These are phyloP conservation scores for Rhizopogon vesiculosus DNA, from an alignment of 768 basidiomycete genomes.

Conservation along the genomic window DNA sequence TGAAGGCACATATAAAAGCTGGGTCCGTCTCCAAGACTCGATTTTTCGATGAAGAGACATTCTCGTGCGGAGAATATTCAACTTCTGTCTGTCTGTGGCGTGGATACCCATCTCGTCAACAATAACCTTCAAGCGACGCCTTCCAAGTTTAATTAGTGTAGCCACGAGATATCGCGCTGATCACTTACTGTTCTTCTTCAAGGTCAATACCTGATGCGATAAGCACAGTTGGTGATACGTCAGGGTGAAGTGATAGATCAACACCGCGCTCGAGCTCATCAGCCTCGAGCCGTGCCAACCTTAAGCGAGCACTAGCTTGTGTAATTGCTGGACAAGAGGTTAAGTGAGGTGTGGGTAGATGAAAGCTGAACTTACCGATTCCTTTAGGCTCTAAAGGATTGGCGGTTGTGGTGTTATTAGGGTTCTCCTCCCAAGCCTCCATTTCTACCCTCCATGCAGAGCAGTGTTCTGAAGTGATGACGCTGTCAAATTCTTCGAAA, in stretches of 20 bases:
- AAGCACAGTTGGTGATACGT: conserved; percentile 5
- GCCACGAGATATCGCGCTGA: neutral
- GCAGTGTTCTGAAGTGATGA: neutral
- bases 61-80: neutral
- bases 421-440: conserved; percentile 19
- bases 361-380: neutral
- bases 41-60: neutral
- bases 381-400: conserved; percentile 17
- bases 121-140: neutral
- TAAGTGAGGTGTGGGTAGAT: neutral
- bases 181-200: conserved; percentile 10
- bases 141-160: neutral
- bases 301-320: conserved; percentile 9
- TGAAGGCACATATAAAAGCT: neutral
- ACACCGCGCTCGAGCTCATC: conserved; percentile 1
- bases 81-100: neutral
- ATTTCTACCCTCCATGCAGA: conserved; percentile 14
- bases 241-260: neutral
- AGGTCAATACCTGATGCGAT: conserved; percentile 11
- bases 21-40: neutral
- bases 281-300: conserved; percentile 19
- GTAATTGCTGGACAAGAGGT: conserved; percentile 4
- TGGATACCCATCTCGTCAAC: neutral
- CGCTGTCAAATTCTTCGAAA: neutral
- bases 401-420: neutral